A percentile compares a stretch with the other conserved stretches of the same genome.
Evolutionary conservation across 2,329 filamentous ascomycete species (phyloP).

Genomic region (Beauveria scarabaeidicola): DNA sequence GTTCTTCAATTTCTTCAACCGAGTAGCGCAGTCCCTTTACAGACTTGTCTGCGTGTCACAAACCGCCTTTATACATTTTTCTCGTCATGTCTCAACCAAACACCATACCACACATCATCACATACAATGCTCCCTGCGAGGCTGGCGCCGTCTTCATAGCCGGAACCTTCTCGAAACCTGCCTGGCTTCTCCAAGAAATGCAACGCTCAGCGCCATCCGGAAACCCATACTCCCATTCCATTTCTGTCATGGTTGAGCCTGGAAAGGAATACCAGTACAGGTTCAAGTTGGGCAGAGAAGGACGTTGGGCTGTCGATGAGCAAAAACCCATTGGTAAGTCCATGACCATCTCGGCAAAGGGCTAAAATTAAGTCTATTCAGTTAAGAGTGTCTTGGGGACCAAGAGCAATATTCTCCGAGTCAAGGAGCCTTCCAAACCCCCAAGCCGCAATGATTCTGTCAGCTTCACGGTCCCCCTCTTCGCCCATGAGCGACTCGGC

Average conservation of each 20-base stretch:
- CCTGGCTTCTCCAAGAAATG: slow-evolving; percentile 64
- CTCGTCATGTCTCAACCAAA: not conserved
- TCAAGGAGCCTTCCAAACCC: slow-evolving; percentile 3
- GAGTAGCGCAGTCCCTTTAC: not conserved
- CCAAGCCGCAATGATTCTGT: slow-evolving; percentile 20
- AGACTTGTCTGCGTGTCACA: not conserved
- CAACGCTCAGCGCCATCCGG: slow-evolving; percentile 35
- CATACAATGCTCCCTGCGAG: slow-evolving; percentile 23
- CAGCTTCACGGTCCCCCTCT: slow-evolving; percentile 24
- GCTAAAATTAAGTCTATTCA: not conserved
- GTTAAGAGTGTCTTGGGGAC: slow-evolving; percentile 7
- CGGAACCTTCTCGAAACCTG: slow-evolving; percentile 57
- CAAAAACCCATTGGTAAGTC: slow-evolving; percentile 47
- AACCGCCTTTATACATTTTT: not conserved
- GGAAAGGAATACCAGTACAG: slow-evolving; percentile 65
- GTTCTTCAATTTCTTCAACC: not conserved
- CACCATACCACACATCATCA: not conserved
- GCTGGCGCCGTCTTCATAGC: slow-evolving; percentile 62
- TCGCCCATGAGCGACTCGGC: slow-evolving; percentile 39
- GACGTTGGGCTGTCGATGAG: slow-evolving; percentile 65
- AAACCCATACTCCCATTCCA: slow-evolving; percentile 49
- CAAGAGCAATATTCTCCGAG: slow-evolving; percentile 2
- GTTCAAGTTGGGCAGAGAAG: slow-evolving; percentile 56
- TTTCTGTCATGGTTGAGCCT: slow-evolving; percentile 44
- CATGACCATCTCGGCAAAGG: not conserved